Evolutionary conservation across 2,329 filamentous ascomycete species (phyloP).

Genomic region (Fusarium setosum): DNA sequence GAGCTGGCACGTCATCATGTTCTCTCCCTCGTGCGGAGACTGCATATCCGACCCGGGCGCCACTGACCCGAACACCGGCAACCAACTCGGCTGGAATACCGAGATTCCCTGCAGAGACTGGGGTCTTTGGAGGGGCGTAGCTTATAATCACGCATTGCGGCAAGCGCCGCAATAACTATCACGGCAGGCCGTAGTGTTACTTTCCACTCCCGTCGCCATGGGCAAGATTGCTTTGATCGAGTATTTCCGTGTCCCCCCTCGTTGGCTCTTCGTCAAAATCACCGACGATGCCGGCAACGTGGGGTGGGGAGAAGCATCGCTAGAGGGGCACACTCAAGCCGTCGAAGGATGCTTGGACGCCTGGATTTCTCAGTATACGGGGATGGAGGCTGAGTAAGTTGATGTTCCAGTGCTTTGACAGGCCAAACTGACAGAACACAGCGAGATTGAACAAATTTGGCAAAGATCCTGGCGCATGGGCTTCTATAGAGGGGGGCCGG

Average conservation of each 20-base stretch:
- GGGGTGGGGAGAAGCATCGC: constrained; percentile 80
- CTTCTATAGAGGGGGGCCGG: constrained; percentile 83
- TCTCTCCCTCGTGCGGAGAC: background rate
- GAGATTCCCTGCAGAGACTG: too few relatives aligned
- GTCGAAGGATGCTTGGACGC: constrained; percentile 80
- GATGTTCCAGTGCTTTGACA: accelerated
- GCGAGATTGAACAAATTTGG: constrained; percentile 86
- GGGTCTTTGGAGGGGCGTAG: background rate
- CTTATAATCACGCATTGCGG: background rate
- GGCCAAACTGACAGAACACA: constrained; percentile 42
- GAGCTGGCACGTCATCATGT: background rate
- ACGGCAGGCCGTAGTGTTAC: too few relatives aligned
- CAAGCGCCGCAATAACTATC: too few relatives aligned
- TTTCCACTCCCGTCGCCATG: constrained; percentile 31
- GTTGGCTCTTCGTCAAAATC: constrained; percentile 84
- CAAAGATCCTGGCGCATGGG: constrained; percentile 76
- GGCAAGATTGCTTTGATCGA: constrained; percentile 62
- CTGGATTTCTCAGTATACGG: constrained; percentile 70
- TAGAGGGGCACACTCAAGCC: constrained; percentile 79
- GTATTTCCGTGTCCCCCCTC: constrained; percentile 79
- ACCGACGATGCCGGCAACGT: constrained; percentile 71
- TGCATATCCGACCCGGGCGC: constrained; percentile 11
- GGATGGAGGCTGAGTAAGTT: constrained; percentile 75
- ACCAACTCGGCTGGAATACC: background rate
- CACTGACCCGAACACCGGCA: background rate